Evolutionary conservation across 2,329 filamentous ascomycete species (phyloP).

Genomic region (Clonostachys sp.): DNA sequence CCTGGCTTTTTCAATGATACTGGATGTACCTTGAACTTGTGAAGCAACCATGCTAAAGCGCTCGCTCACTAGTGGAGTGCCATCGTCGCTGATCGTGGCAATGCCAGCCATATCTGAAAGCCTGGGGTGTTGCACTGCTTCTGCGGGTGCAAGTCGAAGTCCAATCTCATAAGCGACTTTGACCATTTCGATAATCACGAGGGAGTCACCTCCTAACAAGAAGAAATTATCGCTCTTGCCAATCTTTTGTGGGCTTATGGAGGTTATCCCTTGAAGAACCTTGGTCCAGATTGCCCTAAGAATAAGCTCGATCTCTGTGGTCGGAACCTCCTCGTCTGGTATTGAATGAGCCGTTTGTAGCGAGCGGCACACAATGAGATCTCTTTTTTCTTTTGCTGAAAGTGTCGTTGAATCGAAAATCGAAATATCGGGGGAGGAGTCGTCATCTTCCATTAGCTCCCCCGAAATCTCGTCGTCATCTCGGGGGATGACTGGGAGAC

Average conservation of each 20-base stretch:
- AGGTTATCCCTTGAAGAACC: constrained; percentile 1
- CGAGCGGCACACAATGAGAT: not conserved
- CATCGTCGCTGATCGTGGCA: not conserved
- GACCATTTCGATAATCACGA: constrained; percentile 2
- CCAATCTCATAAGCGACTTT: not conserved
- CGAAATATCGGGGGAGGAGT: not conserved
- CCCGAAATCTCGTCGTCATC: too few relatives aligned
- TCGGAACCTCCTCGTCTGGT: not conserved
- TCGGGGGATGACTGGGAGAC: not conserved
- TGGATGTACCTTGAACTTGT: not conserved
- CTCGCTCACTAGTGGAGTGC: not conserved
- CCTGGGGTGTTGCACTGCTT: not conserved
- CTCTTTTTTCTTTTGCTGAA: not conserved
- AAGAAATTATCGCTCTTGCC: not conserved
- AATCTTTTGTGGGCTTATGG: not conserved
- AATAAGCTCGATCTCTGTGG: constrained; percentile 2
- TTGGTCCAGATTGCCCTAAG: constrained; percentile 4
- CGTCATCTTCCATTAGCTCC: too few relatives aligned
- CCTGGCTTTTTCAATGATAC: not conserved
- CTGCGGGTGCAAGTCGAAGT: not conserved
- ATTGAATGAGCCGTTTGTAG: not conserved
- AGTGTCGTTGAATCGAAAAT: not conserved
- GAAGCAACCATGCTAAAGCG: not conserved
- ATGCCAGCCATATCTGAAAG: not conserved
- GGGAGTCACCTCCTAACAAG: not conserved